Conservation (phyloP, 108 stramenopile species). For the Parmales sp. region DNA sequence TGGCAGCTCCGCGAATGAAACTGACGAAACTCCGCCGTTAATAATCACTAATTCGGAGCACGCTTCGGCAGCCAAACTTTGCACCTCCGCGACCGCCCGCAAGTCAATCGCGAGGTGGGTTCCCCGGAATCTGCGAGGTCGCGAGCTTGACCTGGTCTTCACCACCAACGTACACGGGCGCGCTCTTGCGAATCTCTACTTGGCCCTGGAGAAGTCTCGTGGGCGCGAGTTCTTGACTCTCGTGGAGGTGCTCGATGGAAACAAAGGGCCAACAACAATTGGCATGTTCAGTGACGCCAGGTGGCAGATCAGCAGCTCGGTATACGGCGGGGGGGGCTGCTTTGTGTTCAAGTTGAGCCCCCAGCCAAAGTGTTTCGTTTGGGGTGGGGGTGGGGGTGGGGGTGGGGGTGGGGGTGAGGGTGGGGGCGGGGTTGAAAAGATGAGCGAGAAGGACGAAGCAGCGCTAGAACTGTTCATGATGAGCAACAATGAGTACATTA, state of each 20-base stretch:
- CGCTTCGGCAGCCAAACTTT: too few relatives aligned
- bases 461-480: slow-evolving; percentile 66
- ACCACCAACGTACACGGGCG: slow-evolving; percentile 65
- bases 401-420: neutral
- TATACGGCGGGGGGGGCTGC: slow-evolving; percentile 66
- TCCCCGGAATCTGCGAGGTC: slow-evolving; percentile 46
- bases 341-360: slow-evolving; percentile 62
- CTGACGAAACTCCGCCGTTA: too few relatives aligned
- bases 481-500: slow-evolving; percentile 42
- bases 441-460: slow-evolving; percentile 12
- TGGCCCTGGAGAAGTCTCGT: too few relatives aligned
- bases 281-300: slow-evolving; percentile 69
- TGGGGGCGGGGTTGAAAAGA: slow-evolving; percentile 20
- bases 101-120: slow-evolving; percentile 69
- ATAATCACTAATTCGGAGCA: too few relatives aligned
- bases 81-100: too few relatives aligned
- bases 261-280: slow-evolving; percentile 35
- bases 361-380: slow-evolving; percentile 56
- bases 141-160: slow-evolving; percentile 64
- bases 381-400: slow-evolving; percentile 24
- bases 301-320: slow-evolving; percentile 44
- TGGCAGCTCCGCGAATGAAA: too few relatives aligned
- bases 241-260: slow-evolving; percentile 40
- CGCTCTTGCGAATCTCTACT: slow-evolving; percentile 57
- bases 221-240: too few relatives aligned